phyloP scores from a whole-genome alignment of 768 basidiomycete species.

The Ramaria sp. region DNA sequence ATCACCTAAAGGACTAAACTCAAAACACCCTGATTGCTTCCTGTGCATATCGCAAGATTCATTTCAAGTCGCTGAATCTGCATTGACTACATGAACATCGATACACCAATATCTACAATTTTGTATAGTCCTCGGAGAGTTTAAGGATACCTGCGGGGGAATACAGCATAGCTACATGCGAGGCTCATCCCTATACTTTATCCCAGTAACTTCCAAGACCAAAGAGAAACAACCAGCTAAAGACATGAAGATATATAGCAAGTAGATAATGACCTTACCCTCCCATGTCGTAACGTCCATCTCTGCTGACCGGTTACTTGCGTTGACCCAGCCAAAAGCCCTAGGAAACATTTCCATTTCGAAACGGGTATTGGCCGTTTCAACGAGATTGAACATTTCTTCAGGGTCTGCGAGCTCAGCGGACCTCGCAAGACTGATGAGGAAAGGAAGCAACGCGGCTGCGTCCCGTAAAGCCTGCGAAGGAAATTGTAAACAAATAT shows the following conservation, averaged over 20 bases:
- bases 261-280: conserved; percentile 5
- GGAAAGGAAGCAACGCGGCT: not conserved
- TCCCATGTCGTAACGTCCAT: conserved; percentile 7
- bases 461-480: conserved; percentile 6
- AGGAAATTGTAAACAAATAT: not conserved
- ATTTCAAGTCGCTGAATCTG: no score
- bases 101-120: no score
- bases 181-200: not conserved
- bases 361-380: not conserved
- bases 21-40: no score
- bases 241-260: conserved; percentile 2
- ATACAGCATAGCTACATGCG: not conserved
- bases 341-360: conserved; percentile 7
- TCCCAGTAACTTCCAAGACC: not conserved
- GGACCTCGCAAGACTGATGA: conserved; percentile 4
- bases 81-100: no score
- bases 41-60: no score
- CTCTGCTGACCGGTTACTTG: conserved; percentile 8
- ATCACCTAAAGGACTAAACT: no score
- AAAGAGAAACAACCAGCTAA: not conserved
- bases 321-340: conserved; percentile 8
- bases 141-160: no score
- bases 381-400: conserved; percentile 1
- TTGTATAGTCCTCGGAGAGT: no score
- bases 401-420: conserved; percentile 2